Evolutionary conservation across 306 rosid genomes (phyloP).

Genomic region (Crataegus laevigata): DNA sequence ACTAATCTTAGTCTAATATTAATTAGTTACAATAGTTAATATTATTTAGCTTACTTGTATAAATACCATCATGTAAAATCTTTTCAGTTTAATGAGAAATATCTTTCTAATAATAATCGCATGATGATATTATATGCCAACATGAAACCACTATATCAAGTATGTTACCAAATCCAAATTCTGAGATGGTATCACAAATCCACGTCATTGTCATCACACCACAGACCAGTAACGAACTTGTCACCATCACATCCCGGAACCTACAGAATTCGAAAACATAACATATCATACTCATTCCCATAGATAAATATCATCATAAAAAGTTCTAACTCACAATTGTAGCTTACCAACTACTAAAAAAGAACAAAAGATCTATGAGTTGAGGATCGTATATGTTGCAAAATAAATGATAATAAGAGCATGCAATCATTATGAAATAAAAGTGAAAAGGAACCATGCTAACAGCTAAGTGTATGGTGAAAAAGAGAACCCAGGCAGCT

Average conservation of each 20-base stretch:
- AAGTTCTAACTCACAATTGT: background rate
- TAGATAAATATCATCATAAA: background rate
- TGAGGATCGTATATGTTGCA: no score
- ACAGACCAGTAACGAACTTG: constrained; percentile 63
- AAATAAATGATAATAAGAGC: no score
- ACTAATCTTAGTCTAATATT: no score
- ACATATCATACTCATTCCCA: constrained; percentile 7
- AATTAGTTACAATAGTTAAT: no score
- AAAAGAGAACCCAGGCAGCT: background rate
- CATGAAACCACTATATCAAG: constrained; percentile 17
- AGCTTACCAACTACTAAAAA: background rate
- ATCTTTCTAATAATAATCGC: no score
- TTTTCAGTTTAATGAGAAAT: no score
- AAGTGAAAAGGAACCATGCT: background rate
- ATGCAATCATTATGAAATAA: no score
- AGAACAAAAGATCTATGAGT: background rate
- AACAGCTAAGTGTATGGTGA: background rate
- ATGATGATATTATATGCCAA: background rate
- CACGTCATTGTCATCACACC: constrained; percentile 94
- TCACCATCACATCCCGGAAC: constrained; percentile 79
- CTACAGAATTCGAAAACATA: constrained; percentile 39
- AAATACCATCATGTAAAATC: no score
- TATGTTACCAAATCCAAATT: constrained; percentile 83
- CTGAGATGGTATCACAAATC: constrained; percentile 91
- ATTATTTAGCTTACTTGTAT: no score